phyloP scores from a whole-genome alignment of 2,329 filamentous ascomycete species.

The Nemania sp. region DNA sequence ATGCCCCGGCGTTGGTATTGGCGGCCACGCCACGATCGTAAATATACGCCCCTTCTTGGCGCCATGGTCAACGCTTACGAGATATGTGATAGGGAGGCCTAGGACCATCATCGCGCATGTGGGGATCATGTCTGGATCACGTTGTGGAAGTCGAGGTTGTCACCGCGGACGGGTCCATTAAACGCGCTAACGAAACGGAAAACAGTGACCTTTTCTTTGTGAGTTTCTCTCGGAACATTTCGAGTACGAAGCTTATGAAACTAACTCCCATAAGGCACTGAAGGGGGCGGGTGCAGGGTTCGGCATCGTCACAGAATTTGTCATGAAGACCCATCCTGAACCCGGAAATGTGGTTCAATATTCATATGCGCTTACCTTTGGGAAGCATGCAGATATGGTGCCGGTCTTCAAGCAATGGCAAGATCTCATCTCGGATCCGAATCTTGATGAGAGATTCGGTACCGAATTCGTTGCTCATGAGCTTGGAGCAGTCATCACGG shows the following conservation, averaged over 20 bases:
- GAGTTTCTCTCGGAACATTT: conserved; percentile 13
- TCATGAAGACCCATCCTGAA: conserved; percentile 58
- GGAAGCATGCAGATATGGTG: conserved; percentile 51
- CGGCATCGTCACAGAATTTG: conserved; percentile 61
- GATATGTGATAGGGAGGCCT: conserved; percentile 52
- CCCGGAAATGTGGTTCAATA: conserved; percentile 62
- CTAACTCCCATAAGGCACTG: conserved; percentile 44
- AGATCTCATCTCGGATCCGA: conserved; percentile 54
- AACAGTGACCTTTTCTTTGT: conserved; percentile 60
- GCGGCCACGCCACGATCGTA: conserved; percentile 61
- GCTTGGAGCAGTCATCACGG: conserved; percentile 58
- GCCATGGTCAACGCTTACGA: conserved; percentile 23
- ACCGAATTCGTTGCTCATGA: conserved; percentile 59
- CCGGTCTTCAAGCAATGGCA: conserved; percentile 62
- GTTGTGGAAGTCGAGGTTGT: conserved; percentile 59
- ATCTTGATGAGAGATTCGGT: conserved; percentile 61
- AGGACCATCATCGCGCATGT: conserved; percentile 62
- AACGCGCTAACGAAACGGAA: conserved; percentile 49
- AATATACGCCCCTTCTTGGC: conserved; percentile 26
- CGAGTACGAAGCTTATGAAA: background rate
- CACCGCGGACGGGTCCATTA: conserved; percentile 56
- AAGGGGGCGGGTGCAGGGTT: conserved; percentile 60
- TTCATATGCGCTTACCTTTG: conserved; percentile 57
- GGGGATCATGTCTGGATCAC: conserved; percentile 60
- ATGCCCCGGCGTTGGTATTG: conserved; percentile 61